A percentile compares a stretch with the other conserved stretches of the same genome.
Evolutionary conservation across 1,284 basidiomycete genomes (phyloP).

Genomic region (Melanopsichium pennsylvanicum): DNA sequence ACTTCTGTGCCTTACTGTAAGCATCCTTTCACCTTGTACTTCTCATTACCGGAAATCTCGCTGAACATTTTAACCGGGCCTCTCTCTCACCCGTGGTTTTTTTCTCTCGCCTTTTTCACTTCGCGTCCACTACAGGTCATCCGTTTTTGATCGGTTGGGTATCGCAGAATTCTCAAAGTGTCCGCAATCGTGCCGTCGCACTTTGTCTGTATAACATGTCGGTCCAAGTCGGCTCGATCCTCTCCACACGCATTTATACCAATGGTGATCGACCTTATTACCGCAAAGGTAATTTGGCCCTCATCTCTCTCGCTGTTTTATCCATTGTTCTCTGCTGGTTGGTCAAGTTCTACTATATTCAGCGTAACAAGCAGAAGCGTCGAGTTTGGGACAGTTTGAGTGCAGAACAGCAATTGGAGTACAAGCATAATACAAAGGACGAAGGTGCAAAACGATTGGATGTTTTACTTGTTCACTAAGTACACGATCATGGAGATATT

Average conservation of each 20-base stretch:
- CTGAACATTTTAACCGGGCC: no score
- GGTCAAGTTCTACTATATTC: slow-evolving; percentile 45
- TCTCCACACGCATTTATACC: slow-evolving; percentile 47
- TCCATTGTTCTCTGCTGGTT: slow-evolving; percentile 38
- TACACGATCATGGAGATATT: no score
- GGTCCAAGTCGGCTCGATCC: slow-evolving; percentile 44
- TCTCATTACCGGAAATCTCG: no score
- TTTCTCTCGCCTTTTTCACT: no score
- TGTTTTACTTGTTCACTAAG: slow-evolving; percentile 40
- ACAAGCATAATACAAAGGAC: slow-evolving; percentile 42
- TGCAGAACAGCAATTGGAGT: slow-evolving; percentile 36
- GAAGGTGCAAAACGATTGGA: slow-evolving; percentile 42
- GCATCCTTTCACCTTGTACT: background rate
- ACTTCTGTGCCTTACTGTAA: slow-evolving; percentile 40
- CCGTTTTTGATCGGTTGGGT: slow-evolving; percentile 34
- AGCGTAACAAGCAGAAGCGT: slow-evolving; percentile 34
- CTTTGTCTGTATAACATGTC: slow-evolving; percentile 54
- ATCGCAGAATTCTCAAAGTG: slow-evolving; percentile 35
- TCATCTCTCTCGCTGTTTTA: slow-evolving; percentile 23
- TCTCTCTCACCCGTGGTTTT: no score
- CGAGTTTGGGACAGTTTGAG: slow-evolving; percentile 22
- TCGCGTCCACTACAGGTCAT: slow-evolving; percentile 9
- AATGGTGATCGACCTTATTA: slow-evolving; percentile 46
- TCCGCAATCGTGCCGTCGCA: slow-evolving; percentile 44
- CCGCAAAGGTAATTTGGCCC: slow-evolving; percentile 37